Evolutionary conservation across 352 stramenopile species (phyloP).

Genomic region (Phytophthora ramorum): DNA sequence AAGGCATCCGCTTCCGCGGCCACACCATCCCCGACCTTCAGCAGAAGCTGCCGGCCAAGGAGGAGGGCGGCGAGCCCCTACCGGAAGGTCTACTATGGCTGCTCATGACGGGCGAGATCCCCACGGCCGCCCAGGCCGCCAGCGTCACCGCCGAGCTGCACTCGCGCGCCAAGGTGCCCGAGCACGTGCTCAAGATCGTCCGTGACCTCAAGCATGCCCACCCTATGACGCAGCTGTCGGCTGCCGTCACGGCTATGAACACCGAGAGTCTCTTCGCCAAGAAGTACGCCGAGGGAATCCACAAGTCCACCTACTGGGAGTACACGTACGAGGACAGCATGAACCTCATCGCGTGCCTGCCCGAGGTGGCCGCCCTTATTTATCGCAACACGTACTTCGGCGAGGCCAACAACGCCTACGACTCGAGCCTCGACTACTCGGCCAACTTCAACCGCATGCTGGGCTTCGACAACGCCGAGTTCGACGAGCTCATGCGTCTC

Average conservation of each 20-base stretch:
- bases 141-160: constrained; percentile 97
- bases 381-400: constrained; percentile 99
- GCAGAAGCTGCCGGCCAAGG: constrained; percentile 92
- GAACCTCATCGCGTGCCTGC: constrained; percentile 97
- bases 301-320: constrained; percentile 99
- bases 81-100: constrained; percentile 98
- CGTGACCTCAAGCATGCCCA: constrained; percentile 97
- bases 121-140: constrained; percentile 96
- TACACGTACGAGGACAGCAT: constrained; percentile 98
- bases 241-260: constrained; percentile 94
- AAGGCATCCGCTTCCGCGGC: constrained; percentile 99
- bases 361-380: constrained; percentile 98
- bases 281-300: constrained; percentile 96
- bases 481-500: constrained; percentile 99
- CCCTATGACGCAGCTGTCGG: constrained; percentile 99
- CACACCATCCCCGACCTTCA: constrained; percentile 99
- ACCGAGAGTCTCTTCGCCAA: constrained; percentile 97
- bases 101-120: constrained; percentile 97
- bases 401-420: constrained; percentile 92
- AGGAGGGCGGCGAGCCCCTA: constrained; percentile 95
- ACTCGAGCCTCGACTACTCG: constrained; percentile 97
- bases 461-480: constrained; percentile 95
- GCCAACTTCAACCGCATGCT: constrained; percentile 99
- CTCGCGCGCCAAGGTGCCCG: constrained; percentile 93
- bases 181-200: constrained; percentile 96